phyloP scores from a whole-genome alignment of 2,329 filamentous ascomycete genomes.

The Gaeumannomyces tritici region DNA sequence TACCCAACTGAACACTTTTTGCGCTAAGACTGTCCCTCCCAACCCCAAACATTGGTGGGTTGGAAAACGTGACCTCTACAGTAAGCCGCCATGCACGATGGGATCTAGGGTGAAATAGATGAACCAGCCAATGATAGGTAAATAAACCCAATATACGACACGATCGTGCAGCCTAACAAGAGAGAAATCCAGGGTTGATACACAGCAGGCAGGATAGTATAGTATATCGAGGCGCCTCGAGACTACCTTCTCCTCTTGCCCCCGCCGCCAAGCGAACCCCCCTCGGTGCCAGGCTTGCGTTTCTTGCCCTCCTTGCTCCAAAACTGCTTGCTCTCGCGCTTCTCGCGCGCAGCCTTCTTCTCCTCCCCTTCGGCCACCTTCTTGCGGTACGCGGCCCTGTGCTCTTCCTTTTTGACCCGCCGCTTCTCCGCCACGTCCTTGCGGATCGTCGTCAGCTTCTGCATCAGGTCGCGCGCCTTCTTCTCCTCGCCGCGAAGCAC shows the following conservation, averaged over 20 bases:
- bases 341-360: constrained; percentile 79
- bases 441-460: constrained; percentile 81
- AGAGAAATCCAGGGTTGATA: not conserved
- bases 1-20: no score
- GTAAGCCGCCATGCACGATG: not conserved
- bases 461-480: constrained; percentile 78
- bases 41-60: no score
- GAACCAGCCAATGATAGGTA: not conserved
- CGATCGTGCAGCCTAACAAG: no score
- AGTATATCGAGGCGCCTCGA: not conserved
- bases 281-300: constrained; percentile 33
- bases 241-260: constrained; percentile 26
- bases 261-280: constrained; percentile 18
- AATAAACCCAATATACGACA: not conserved
- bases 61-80: not conserved
- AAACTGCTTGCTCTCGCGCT: constrained; percentile 83
- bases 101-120: not conserved
- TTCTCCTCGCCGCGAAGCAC: constrained; percentile 78
- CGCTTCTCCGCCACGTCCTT: constrained; percentile 88
- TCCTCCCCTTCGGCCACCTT: constrained; percentile 75
- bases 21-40: no score
- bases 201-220: not conserved
- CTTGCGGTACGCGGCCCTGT: constrained; percentile 68
- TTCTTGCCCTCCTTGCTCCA: constrained; percentile 85
- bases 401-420: constrained; percentile 77